Evolutionary conservation across 495 filamentous ascomycete genomes (phyloP), one percentile per base, ranked within the genome.

Genomic region (Xylaria nigripes): DNA sequence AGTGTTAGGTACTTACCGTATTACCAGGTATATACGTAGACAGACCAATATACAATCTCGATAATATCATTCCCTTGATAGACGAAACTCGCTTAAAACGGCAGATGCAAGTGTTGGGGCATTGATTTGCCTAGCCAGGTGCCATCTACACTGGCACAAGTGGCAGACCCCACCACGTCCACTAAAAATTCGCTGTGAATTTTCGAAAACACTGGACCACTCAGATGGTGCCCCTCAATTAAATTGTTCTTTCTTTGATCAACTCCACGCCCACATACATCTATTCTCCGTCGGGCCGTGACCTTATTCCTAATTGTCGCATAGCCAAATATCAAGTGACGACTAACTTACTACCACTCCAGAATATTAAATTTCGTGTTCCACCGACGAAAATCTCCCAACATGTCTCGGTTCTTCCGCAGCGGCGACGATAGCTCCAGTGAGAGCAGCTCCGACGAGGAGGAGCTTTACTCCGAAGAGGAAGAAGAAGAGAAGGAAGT

Each of bases 341-440:
- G 43, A 18, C 44, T 29, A 41, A 7, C 23, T 22, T 24, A 24
- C 15, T 16, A n/a, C 3, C 24, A 22, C 3, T 32, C 16, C n/a
- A 21, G 13, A 22, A 18, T 10, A 23, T 48, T 12, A n/a, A 13
- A 42, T 51, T 12, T 29, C 21, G 21, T 48, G 32, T 55, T 24
- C 13, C 8, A 56, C 23, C 27, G 27, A 30, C 50, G 12, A 16
- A 27, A 27, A 27, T 23, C 27, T 21, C 21, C 55, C 66, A 83
- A 58, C 51, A 90, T 90, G 86, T 97, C 93, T 81, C 87, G 92
- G 69, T 98, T 98, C 77, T 97, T 97, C 82, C 86, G 89, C 72
- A 85, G 85, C 62, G 86, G 85, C 70, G 87, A 89, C 74, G 91
- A 90, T 78, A 91, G 90, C 73, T 93, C 88, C 64, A 74, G 78